Evolutionary conservation across 1,284 basidiomycete genomes (phyloP), one percentile per base, ranked within the genome.

Genomic region (Ustilago trichophora): DNA sequence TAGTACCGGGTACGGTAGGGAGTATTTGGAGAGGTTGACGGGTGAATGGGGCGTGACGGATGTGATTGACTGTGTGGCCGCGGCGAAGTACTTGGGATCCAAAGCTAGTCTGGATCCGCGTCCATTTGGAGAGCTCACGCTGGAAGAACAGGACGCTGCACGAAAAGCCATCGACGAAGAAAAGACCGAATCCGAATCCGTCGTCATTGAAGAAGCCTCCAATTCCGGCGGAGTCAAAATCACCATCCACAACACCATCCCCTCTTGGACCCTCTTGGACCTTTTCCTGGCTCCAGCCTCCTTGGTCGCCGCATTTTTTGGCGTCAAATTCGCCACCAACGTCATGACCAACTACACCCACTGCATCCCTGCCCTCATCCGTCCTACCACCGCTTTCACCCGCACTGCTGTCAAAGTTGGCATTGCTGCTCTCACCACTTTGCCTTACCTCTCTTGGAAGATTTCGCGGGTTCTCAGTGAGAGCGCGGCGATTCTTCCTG

Each of bases 21-120:
- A 55, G 18, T 76, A 80, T 55, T 74, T 87, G 38, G 83, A 87
- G 37, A 85, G 87, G 9, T 84, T 91, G 6, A 82, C 83, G 24
- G 84, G 84, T 1, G 77, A 86, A n/a, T 91, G 89, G 89, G 89
- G 89, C 7, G 72, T 88, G 26, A 85, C 86, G 15, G 90, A 90
- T 71, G 85, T 88, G 0, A 78, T 84, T 2, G 89, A 91, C 71
- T 86, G 85, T 68, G 85, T 87, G 16, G 77, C 82, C 8, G 86
- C 87, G 3, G 86, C 86, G 4, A 77, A 82, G 33, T 81, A 83
- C 27, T 83, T 90, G 16, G 83, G 86, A 3, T 68, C 80, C 13
- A 43, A 24, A 19, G 49, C 62, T 29, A 62, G 50, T 49, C 7
- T 55, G 13, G 42, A 42, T 22, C 5, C n/a, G 3, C 16, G 41